Evolutionary conservation across 2,329 filamentous ascomycete genomes (phyloP), one percentile per base, ranked within the genome.

Genomic region (Fusarium sp.): DNA sequence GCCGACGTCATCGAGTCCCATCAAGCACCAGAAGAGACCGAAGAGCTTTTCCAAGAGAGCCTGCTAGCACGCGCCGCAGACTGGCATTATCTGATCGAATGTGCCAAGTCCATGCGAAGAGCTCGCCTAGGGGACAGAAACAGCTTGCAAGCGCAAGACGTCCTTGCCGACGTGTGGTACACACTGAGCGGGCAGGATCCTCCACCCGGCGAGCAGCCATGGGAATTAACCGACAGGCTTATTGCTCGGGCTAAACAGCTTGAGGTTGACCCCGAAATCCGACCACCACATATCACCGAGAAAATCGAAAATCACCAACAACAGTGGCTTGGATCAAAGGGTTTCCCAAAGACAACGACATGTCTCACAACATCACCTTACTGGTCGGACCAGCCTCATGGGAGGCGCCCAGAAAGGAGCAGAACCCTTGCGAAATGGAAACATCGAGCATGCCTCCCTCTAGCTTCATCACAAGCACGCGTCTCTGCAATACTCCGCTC

Each of bases 221-320:
- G 82, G 82, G 75, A 68, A 33, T 71, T 79, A 51, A 84, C 82
- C 8, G 82, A 84, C 61, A 76, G 79, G 31, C 71, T 82, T 26
- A 82, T 83, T 56, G 68, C 74, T 30, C 68, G 72, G 42, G 80
- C 79, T 16, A 78, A 77, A 69, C 69, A 70, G 28, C 71, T 81
- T 15, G 78, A 79, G 61, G 60, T 51, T 28, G 73, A 79, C 45
- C 54, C 75, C 11, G 60, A 69, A 39, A 71, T 70, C 53, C 61
- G 41, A 38, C 63, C 73, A 31, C 68, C 75, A 31, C 51, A 57
- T n/a, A 58, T 59, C 48, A 33, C 54, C 44, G 48, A 47, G 41
- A 61, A 56, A 47, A 22, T 48, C 8, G 44, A 64, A 31, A 54
- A 57, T 31, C 56, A 47, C 38, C 70, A 31, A 22, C 66, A 57